A percentile compares a stretch with the other conserved stretches of the same genome.
Evolutionary conservation across 202 grass and related monocot species (phyloP).

Genomic region (Eragrostis tef): DNA sequence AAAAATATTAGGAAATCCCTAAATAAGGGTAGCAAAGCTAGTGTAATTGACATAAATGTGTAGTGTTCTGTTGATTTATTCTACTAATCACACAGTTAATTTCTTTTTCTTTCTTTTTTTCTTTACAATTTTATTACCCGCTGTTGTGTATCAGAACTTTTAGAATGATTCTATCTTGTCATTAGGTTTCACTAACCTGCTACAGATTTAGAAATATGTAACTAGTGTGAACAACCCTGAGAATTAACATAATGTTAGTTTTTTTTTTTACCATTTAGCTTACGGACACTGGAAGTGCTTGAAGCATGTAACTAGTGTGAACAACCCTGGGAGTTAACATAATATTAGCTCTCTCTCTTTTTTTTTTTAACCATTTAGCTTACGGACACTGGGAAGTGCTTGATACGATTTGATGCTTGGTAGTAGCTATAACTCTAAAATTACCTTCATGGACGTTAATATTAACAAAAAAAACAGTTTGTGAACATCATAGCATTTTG

Average conservation of each 20-base stretch:
- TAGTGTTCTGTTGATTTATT: slow-evolving; percentile 15
- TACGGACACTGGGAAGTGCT: neutral
- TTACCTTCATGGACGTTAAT: too few relatives aligned
- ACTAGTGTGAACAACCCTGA: neutral
- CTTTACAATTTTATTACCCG: too few relatives aligned
- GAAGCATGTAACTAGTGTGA: neutral
- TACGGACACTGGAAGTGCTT: neutral
- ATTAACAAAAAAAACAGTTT: neutral
- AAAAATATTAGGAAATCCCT: neutral
- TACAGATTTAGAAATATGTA: neutral
- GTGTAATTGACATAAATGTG: slow-evolving; percentile 22
- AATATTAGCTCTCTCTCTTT: too few relatives aligned
- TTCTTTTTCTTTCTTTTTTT: too few relatives aligned
- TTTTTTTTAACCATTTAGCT: neutral
- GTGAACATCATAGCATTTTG: neutral
- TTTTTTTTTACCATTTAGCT: neutral
- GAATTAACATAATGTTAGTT: neutral
- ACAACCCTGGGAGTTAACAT: neutral
- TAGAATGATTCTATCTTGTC: neutral
- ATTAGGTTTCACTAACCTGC: neutral
- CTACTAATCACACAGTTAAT: too few relatives aligned
- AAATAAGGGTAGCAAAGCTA: slow-evolving; percentile 14
- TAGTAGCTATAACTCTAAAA: too few relatives aligned
- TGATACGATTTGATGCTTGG: neutral
- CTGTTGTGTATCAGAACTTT: too few relatives aligned